These are phyloP conservation scores for Cicer pinnatifidum DNA, from an alignment of 306 rosid genomes.

Conservation along the genomic window DNA sequence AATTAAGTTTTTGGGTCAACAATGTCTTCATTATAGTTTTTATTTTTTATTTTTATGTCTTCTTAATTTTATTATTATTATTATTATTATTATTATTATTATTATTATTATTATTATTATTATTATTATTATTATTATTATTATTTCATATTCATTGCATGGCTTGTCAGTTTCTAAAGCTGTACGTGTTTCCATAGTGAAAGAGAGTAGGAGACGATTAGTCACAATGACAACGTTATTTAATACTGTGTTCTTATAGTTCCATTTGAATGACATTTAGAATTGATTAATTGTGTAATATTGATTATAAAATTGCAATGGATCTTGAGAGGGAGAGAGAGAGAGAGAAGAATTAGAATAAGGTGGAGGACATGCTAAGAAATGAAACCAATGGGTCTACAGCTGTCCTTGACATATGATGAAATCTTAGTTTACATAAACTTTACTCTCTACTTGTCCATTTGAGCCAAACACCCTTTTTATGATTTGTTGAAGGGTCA, in stretches of 20 bases:
- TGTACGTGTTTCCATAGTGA: not conserved
- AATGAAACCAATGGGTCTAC: conserved; percentile 40
- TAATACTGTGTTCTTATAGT: too few species aligned
- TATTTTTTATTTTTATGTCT: not conserved
- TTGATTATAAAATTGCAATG: too few species aligned
- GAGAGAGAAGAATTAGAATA: conserved; percentile 7
- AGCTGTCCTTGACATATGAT: conserved; percentile 45
- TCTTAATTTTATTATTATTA: not conserved
- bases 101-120: not conserved
- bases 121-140: not conserved
- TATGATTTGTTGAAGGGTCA: conserved; percentile 41
- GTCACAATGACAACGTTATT: too few species aligned
- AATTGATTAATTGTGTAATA: too few species aligned
- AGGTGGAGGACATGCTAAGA: conserved; percentile 22
- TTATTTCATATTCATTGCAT: not conserved
- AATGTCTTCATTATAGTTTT: conserved; percentile 1
- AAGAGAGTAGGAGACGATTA: too few species aligned
- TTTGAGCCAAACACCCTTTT: conserved; percentile 44
- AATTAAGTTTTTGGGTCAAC: conserved; percentile 33
- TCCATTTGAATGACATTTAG: too few species aligned
- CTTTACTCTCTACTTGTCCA: conserved; percentile 37
- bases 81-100: not conserved
- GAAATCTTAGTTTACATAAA: conserved; percentile 42
- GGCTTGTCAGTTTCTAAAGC: conserved; percentile 23
- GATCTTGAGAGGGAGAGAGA: too few species aligned